Base-by-base conservation (phyloP, 108 stramenopile species). In the Stephanodiscus triporus region DNA sequence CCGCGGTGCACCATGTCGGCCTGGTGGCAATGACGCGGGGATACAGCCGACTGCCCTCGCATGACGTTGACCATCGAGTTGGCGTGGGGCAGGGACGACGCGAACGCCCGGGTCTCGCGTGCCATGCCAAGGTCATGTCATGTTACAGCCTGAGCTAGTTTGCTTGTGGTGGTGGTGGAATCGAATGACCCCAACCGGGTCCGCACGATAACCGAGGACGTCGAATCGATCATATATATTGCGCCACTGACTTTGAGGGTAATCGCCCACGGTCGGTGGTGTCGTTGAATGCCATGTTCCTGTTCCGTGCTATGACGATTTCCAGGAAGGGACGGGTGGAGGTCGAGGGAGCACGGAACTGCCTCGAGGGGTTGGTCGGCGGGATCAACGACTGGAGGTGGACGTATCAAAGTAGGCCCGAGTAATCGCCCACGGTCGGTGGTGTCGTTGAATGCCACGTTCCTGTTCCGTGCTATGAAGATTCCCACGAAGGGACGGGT, bases 301-400 rank as follows among this genome's bases (percentile, higher is more conserved):
- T 94, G 19, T 94, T 94, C 72, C 87, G 93, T 45, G 91, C 93
- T 2, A 70, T 94, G 6, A 82, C 91, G 6, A 67, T 68, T 69
- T 88, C 91, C 11, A 82, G 77, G 47, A 94, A 94, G 81, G 93
- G 91, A 55, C 75, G 93, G 17, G 93, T 94, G 8, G 93, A 94
- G 70, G 73, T 94, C 14, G 93, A 94, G 69, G 93, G 93, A 16
- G 59, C 92, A 38, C 72, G 80, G 42, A 94, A 94, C 75, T 81
- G 89, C 55, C 73, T 92, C 60, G 88, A 79, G 66, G 89, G 50
- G 73, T 77, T 64, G 63, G 72, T 47, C 65, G 80, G 42, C 29
- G 43, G 36, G n/a, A 27, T 63, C 22, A 76, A 48, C 68, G 84
- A 80, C 51, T 68, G 54, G n/a, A 73, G 29, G 38, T 76, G 70